phyloP scores from a whole-genome alignment of 768 basidiomycete species.

The Termitomyces sp. region DNA sequence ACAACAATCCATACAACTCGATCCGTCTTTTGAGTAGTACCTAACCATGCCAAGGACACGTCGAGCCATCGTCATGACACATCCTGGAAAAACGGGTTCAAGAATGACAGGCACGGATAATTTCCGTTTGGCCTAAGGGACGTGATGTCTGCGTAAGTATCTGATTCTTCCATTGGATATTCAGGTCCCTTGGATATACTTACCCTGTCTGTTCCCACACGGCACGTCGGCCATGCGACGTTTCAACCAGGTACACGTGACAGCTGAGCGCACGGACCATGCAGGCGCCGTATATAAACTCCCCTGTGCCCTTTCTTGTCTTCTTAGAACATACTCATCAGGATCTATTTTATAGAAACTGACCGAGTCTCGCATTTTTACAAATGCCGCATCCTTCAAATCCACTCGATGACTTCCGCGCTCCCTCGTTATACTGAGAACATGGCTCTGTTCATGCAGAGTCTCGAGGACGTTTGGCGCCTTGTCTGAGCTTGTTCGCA shows the following conservation, averaged over 20 bases:
- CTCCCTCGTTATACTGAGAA: conserved; percentile 21
- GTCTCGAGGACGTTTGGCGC: conserved; percentile 23
- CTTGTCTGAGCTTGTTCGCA: conserved; percentile 4
- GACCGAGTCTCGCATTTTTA: conserved; percentile 25
- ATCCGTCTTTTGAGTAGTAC: neutral
- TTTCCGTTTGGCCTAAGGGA: neutral
- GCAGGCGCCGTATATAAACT: too few relatives aligned
- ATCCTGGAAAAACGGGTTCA: neutral
- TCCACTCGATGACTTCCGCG: conserved; percentile 21
- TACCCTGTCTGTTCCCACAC: neutral
- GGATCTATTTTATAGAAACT: conserved; percentile 25
- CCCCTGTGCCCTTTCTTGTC: neutral
- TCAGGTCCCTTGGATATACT: neutral
- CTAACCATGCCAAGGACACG: neutral
- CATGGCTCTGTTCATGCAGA: conserved; percentile 13
- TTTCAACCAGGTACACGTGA: conserved; percentile 6
- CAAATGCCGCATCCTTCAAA: conserved; percentile 23
- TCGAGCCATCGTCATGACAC: neutral
- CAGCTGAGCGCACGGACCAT: conserved; percentile 13
- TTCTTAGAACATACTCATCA: conserved; percentile 24
- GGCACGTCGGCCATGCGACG: too few relatives aligned
- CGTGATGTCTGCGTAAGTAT: neutral
- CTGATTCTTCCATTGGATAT: neutral
- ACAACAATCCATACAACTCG: too few relatives aligned
- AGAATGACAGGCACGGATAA: neutral